These are phyloP conservation scores for Jackrogersella minutella DNA, from an alignment of 495 filamentous ascomycete species.

Conservation along the genomic window DNA sequence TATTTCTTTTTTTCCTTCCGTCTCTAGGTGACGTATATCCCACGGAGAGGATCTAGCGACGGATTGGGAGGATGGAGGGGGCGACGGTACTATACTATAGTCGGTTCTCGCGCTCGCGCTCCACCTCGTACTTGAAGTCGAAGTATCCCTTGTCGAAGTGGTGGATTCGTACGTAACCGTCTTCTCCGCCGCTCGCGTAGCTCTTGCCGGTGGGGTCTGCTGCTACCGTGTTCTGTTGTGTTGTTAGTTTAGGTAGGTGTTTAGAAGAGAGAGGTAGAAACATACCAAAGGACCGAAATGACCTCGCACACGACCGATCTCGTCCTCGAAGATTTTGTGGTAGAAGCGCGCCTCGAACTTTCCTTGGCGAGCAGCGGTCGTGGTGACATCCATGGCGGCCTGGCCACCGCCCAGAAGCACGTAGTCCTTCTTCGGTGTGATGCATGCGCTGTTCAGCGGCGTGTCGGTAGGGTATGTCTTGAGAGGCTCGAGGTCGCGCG, in stretches of 20 bases:
- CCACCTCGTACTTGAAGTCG: conserved; percentile 98
- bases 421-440: conserved; percentile 94
- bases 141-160: conserved; percentile 99
- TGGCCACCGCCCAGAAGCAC: conserved; percentile 97
- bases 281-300: conserved; percentile 96
- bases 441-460: conserved; percentile 92
- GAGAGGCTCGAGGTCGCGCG: conserved; percentile 84
- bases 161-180: conserved; percentile 98
- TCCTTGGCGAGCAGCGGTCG: conserved; percentile 88
- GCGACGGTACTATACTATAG: conserved; percentile 30
- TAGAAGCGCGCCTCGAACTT: conserved; percentile 99
- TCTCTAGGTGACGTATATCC: neutral
- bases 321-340: conserved; percentile 98
- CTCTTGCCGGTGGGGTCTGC: conserved; percentile 88
- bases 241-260: conserved; percentile 3
- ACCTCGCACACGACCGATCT: conserved; percentile 94
- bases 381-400: conserved; percentile 99
- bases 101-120: conserved; percentile 65
- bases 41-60: neutral
- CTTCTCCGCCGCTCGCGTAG: conserved; percentile 94
- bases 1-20: conserved; percentile 11
- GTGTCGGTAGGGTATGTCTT: conserved; percentile 94
- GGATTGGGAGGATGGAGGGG: neutral
- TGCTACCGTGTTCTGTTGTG: conserved; percentile 67
- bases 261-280: neutral